Conservation (phyloP, 306 rosid species). For the Myrica gale region DNA sequence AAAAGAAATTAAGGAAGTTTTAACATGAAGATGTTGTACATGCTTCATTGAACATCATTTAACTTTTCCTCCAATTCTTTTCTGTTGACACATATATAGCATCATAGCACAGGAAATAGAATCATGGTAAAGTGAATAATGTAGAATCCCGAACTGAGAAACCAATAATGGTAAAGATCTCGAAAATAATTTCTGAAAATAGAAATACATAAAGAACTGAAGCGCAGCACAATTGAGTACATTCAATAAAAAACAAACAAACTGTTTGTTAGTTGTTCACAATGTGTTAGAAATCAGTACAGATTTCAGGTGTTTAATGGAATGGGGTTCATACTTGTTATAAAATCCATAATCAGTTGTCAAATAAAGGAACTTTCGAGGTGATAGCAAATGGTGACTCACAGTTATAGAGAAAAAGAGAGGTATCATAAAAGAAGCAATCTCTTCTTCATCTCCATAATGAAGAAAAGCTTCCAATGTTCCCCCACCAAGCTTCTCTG, state of each 20-base stretch:
- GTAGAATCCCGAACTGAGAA: not conserved
- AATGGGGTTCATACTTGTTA: not conserved
- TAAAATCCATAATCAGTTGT: not conserved
- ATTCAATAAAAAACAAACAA: not conserved
- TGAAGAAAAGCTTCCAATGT: slow-evolving; percentile 14
- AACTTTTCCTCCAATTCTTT: not conserved
- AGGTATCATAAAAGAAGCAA: slow-evolving; percentile 8
- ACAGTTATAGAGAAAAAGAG: slow-evolving; percentile 30
- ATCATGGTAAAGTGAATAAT: not conserved
- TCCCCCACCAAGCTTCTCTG: slow-evolving; percentile 18
- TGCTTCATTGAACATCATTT: not conserved
- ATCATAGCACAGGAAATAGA: not conserved
- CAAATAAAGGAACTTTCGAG: not conserved
- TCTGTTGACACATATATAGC: not conserved
- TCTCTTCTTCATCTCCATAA: slow-evolving; percentile 32
- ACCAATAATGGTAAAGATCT: not conserved
- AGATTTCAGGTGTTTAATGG: not conserved
- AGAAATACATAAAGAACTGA: not conserved
- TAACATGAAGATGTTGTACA: not conserved
- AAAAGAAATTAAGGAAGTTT: not conserved
- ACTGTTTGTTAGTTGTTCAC: not conserved
- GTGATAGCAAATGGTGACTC: slow-evolving; percentile 19
- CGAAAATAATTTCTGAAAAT: not conserved
- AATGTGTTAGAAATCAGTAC: not conserved
- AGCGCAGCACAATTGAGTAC: not conserved